Conservation (phyloP, 768 basidiomycete genomes). For the Dioszegia hungarica region DNA sequence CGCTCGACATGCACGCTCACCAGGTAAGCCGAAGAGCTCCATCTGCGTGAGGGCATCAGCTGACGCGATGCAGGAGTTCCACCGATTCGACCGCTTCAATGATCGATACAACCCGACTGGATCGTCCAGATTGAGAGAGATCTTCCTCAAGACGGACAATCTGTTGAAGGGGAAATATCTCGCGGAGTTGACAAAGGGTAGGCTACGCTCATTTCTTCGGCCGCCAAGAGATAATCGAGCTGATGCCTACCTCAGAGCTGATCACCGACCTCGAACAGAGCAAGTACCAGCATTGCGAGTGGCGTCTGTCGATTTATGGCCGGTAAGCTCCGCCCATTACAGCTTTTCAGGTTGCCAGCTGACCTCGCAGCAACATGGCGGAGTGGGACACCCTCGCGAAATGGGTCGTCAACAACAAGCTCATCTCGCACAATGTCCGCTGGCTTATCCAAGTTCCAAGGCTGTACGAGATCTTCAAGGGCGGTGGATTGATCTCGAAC, state of each 20-base stretch:
- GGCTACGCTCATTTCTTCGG: constrained; percentile 1
- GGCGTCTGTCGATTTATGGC: constrained; percentile 94
- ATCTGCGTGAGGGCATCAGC: not conserved
- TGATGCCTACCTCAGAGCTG: constrained; percentile 60
- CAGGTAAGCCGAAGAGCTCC: constrained; percentile 53
- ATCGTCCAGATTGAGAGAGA: constrained; percentile 87
- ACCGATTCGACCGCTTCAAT: constrained; percentile 98
- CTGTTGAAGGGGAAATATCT: constrained; percentile 85
- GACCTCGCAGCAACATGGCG: constrained; percentile 46
- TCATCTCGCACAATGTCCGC: constrained; percentile 92
- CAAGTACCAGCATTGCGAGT: constrained; percentile 99
- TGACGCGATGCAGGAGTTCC: constrained; percentile 64
- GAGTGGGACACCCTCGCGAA: constrained; percentile 99
- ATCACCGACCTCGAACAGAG: constrained; percentile 97
- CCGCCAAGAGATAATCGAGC: not conserved
- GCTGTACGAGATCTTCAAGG: constrained; percentile 91
- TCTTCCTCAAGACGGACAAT: constrained; percentile 98
- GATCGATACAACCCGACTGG: constrained; percentile 93
- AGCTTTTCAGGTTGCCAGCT: not conserved
- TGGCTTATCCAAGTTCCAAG: constrained; percentile 97
- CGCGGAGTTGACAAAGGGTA: constrained; percentile 88
- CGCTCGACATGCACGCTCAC: constrained; percentile 98
- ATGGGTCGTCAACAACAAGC: constrained; percentile 91
- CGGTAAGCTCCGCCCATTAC: constrained; percentile 49
- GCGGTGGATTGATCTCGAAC: constrained; percentile 70